Evolutionary conservation across 2,329 filamentous ascomycete species (phyloP), one percentile per base, ranked within the genome.

Genomic region (Fusarium cyanostomum): DNA sequence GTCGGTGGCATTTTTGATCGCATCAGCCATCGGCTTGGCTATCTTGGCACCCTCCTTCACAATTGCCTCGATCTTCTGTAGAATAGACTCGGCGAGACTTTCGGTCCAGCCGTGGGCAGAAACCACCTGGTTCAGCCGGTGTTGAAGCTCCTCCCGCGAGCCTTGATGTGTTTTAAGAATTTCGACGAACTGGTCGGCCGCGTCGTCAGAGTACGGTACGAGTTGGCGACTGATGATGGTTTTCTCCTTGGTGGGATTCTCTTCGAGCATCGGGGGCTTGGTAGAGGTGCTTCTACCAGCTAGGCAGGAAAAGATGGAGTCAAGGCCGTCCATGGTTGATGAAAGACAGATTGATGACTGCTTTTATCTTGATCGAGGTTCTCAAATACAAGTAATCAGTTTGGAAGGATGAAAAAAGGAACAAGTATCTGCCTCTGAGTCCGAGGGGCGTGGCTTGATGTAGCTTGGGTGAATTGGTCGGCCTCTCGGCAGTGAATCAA

Each of bases 31-130:
- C 3, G 57, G 60, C 4, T 46, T 27, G 0, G 52, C 46, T 7
- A 67, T 46, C 12, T 58, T 26, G 13, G 34, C 55, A 11, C 58
- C 59, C 3, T 64, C 41, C 10, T 64, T 31, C 5, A 70, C 2
- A 4, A 68, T 18, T 2, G 53, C 54, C 31, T 64, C 52, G 5
- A 72, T 55, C 8, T 66, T 64, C 2, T 8, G 31, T 8, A 70
- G 57, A 15, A 66, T 66, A 0, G 45, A 33, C 24, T 66, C 50
- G 12, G 62, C 55, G 4, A 72, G 55, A 41, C 37, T 43, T 13
- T 68, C 56, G 1, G 59, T 68, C 66, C 68, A 72, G 1, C 65
- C 54, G 1, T 41, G 50, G 1, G 43, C 26, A 3, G 62, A 67
- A 8, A 62, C 37, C 1, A 64, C 52, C 11, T 63, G 35, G 8